Conservation (phyloP, 768 basidiomycete genomes). For the Naganishia antarctica region DNA sequence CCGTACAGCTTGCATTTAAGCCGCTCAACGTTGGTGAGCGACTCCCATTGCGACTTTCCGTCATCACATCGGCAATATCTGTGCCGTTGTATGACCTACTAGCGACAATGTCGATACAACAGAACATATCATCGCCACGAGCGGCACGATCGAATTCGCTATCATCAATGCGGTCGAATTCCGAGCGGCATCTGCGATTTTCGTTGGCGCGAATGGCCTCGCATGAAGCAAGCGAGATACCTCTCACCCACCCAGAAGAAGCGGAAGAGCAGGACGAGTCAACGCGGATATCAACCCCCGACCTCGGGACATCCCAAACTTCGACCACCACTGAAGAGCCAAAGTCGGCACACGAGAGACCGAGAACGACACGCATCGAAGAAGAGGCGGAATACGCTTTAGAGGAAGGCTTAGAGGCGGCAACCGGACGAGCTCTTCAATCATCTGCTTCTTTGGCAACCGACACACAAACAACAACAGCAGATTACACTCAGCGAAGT, state of each 20-base stretch:
- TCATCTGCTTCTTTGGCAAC: background rate
- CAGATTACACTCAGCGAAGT: background rate
- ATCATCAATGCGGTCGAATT: constrained; percentile 12
- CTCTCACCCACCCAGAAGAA: constrained; percentile 14
- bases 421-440: background rate
- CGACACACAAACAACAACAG: background rate
- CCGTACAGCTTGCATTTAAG: no score
- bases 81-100: no score
- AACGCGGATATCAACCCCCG: background rate
- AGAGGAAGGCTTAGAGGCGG: constrained; percentile 5
- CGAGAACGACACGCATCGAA: background rate
- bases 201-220: constrained; percentile 11
- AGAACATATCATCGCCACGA: background rate
- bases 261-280: constrained; percentile 7
- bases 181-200: constrained; percentile 14
- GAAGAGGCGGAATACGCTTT: constrained; percentile 5
- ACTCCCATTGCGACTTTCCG: no score
- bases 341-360: background rate
- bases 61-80: no score
- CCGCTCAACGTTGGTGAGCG: no score
- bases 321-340: background rate
- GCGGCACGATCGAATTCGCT: constrained; percentile 2
- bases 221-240: constrained; percentile 19
- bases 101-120: background rate
- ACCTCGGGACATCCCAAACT: background rate